phyloP scores from a whole-genome alignment of 164 flowering plant species.

The Magnolia sinica region DNA sequence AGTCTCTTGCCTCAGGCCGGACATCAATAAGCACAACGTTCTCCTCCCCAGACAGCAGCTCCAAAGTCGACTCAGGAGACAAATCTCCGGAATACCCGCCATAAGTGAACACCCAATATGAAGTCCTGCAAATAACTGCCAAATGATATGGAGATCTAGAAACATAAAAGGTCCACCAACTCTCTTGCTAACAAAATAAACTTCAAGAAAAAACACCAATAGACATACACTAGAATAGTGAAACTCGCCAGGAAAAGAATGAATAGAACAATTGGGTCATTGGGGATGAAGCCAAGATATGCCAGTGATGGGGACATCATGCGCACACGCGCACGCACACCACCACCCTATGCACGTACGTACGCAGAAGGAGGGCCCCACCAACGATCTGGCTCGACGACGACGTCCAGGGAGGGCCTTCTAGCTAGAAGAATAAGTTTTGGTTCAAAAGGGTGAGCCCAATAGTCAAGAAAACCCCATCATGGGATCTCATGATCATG shows the following conservation, averaged over 20 bases:
- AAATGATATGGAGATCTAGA: slow-evolving; percentile 28
- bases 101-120: slow-evolving; percentile 60
- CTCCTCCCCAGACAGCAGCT: slow-evolving; percentile 54
- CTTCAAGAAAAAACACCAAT: neutral
- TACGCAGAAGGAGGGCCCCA: no score
- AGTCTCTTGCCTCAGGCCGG: slow-evolving; percentile 96
- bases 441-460: no score
- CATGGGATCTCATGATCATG: no score
- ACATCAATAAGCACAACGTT: slow-evolving; percentile 73
- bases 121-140: slow-evolving; percentile 78
- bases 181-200: slow-evolving; percentile 1
- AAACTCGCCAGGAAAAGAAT: slow-evolving; percentile 60
- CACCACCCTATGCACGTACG: no score
- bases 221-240: slow-evolving; percentile 65
- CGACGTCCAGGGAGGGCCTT: no score
- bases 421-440: no score
- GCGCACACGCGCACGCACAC: no score
- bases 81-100: slow-evolving; percentile 91
- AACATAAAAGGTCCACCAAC: slow-evolving; percentile 4
- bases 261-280: slow-evolving; percentile 72
- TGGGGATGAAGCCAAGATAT: slow-evolving; percentile 76
- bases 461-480: no score
- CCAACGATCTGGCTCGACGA: no score
- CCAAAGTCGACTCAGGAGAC: slow-evolving; percentile 62
- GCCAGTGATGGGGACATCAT: no score